phyloP scores from a whole-genome alignment of 2,329 filamentous ascomycete genomes.

The Diaporthe caulivora region DNA sequence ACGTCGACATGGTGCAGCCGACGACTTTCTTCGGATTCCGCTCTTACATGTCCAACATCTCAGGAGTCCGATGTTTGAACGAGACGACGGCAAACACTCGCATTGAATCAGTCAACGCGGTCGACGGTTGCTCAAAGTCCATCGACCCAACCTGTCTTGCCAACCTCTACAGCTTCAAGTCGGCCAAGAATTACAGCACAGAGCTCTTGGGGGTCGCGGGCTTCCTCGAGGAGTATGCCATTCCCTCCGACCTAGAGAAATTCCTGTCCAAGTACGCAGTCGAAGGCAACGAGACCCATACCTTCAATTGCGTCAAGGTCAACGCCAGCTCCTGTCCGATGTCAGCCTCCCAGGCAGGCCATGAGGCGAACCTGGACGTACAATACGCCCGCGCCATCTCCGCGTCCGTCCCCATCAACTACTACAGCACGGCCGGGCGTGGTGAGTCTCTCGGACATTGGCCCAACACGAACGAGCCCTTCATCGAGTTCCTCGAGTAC shows the following conservation, averaged over 20 bases:
- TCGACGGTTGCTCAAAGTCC: slow-evolving; percentile 44
- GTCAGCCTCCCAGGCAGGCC: slow-evolving; percentile 50
- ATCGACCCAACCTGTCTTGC: slow-evolving; percentile 59
- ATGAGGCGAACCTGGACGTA: slow-evolving; percentile 73
- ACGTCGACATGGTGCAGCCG: slow-evolving; percentile 39
- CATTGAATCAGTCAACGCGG: slow-evolving; percentile 26
- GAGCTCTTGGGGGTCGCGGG: slow-evolving; percentile 36
- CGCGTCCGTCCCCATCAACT: slow-evolving; percentile 49
- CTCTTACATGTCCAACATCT: slow-evolving; percentile 33
- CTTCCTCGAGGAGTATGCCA: slow-evolving; percentile 47
- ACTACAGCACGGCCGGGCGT: slow-evolving; percentile 41
- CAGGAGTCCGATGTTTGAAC: slow-evolving; percentile 21
- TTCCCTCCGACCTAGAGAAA: slow-evolving; percentile 49
- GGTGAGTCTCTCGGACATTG: slow-evolving; percentile 44
- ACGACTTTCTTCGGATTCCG: slow-evolving; percentile 40
- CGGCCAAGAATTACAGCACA: slow-evolving; percentile 48
- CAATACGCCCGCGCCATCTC: slow-evolving; percentile 44
- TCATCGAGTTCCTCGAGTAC: slow-evolving; percentile 72
- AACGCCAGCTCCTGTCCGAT: slow-evolving; percentile 50
- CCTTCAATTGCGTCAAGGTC: slow-evolving; percentile 64
- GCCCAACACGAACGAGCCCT: slow-evolving; percentile 73
- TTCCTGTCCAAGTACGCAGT: slow-evolving; percentile 32
- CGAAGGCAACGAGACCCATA: slow-evolving; percentile 23
- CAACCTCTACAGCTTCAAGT: slow-evolving; percentile 60
- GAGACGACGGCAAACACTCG: background rate